phyloP scores from a whole-genome alignment of 2,329 filamentous ascomycete genomes.

The Fusarium sp. region DNA sequence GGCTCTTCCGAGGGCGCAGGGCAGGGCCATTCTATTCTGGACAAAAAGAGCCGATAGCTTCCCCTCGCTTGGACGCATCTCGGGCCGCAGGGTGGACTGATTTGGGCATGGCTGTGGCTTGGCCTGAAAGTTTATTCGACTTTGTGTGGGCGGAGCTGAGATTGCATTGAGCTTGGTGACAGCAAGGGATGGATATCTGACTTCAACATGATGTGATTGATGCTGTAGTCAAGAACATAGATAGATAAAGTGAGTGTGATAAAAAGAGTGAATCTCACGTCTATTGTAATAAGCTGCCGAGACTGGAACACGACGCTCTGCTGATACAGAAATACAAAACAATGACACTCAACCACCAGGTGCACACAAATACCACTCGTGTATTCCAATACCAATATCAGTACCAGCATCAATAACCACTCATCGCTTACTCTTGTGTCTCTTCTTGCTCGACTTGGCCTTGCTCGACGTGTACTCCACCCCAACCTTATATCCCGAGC shows the following conservation, averaged over 20 bases:
- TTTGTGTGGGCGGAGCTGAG: slow-evolving; percentile 1
- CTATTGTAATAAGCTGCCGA: not conserved
- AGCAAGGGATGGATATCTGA: not conserved
- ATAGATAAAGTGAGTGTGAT: not conserved
- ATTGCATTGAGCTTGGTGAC: not conserved
- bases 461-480: slow-evolving; percentile 46
- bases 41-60: slow-evolving; percentile 6
- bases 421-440: slow-evolving; percentile 41
- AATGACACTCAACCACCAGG: not conserved
- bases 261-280: not conserved
- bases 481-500: slow-evolving; percentile 43
- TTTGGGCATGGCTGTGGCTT: slow-evolving; percentile 16
- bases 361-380: not conserved
- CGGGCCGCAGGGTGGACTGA: slow-evolving; percentile 28
- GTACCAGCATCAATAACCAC: too few species aligned
- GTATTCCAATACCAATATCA: not conserved
- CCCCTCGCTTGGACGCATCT: slow-evolving; percentile 22
- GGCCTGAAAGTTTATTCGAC: slow-evolving; percentile 15
- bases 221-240: too few species aligned
- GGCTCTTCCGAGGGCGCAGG: not conserved
- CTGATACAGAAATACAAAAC: not conserved
- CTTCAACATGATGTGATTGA: not conserved
- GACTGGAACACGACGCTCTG: not conserved
- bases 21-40: not conserved
- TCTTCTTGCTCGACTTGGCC: slow-evolving; percentile 43